Evolutionary conservation across 495 filamentous ascomycete genomes (phyloP), one percentile per base, ranked within the genome.

Genomic region (Neurospora sp.): DNA sequence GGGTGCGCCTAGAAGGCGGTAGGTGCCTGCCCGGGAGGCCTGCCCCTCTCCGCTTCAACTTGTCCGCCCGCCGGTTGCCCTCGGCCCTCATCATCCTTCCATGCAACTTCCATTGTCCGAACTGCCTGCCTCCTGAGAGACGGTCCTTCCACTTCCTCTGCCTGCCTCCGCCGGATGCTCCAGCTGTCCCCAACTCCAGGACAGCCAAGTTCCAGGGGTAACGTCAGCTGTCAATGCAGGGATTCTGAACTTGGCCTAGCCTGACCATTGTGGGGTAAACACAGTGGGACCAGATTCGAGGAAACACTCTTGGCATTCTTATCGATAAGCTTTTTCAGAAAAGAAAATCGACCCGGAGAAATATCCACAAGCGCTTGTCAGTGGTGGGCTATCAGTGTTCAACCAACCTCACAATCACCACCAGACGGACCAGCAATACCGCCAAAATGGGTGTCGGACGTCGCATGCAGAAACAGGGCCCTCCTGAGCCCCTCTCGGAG

Each of bases 391-490:
- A 66, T 66, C 53, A 35, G 53, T 66, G 53, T 35, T 66, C 53
- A 66, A 35, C 53, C 53, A 66, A 37, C 27, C 22, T 35, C 53
- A 66, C 46, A 68, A 68, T 27, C 68, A 44, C 70, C 20, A 48
- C 69, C 48, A 27, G 69, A 71, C 71, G 70, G 70, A 71, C 75
- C 59, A 66, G 38, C 70, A 74, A 70, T 73, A 66, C 70, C 73
- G 73, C 69, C 39, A 89, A 81, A 80, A 98, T 97, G 94, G 94
- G 94, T 83, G 85, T 88, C 73, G 92, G 93, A 75, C 92, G 94
- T 77, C 94, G 96, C 75, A 95, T 97, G 91, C 90, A 92, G 80
- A 97, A 98, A 83, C 96, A 99, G 85, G 96, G 93, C 42, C 88
- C 92, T 74, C 96, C 96, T 40, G 87, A 89, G 73, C 87, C 90